Percentiles rank a stretch among this genome's conserved stretches.
These are phyloP conservation scores for Aspergillus sp. DNA, from an alignment of 2,329 filamentous ascomycete genomes.

Conservation along the genomic window DNA sequence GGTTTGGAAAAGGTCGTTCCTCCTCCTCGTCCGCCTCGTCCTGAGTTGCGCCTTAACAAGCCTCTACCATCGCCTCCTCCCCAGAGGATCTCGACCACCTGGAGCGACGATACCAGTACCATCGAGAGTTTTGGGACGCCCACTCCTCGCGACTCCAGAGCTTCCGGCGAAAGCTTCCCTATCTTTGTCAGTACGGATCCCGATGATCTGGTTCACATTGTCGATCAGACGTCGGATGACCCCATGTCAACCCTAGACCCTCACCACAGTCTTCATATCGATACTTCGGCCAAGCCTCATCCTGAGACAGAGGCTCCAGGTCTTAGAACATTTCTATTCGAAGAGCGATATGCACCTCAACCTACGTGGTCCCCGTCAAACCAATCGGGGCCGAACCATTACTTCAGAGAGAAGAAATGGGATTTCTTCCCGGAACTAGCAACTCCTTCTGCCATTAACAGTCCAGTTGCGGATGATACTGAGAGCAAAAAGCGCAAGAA, in stretches of 20 bases:
- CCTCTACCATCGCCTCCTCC: slow-evolving; percentile 21
- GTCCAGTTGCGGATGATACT: too few relatives aligned
- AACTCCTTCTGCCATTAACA: slow-evolving; percentile 17
- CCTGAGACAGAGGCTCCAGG: slow-evolving; percentile 1
- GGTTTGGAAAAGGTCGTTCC: slow-evolving; percentile 33
- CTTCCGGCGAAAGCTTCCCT: slow-evolving; percentile 25
- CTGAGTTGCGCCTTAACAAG: slow-evolving; percentile 23
- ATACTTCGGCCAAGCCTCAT: slow-evolving; percentile 2
- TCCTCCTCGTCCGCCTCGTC: slow-evolving; percentile 12
- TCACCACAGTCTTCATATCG: slow-evolving; percentile 5
- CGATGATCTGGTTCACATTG: slow-evolving; percentile 11
- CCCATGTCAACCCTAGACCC: slow-evolving; percentile 1
- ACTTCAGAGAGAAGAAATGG: slow-evolving; percentile 38
- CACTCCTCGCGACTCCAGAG: slow-evolving; percentile 13
- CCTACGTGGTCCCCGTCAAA: slow-evolving; percentile 14
- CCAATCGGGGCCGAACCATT: slow-evolving; percentile 25
- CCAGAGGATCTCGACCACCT: slow-evolving; percentile 19
- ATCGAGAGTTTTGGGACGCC: slow-evolving; percentile 17
- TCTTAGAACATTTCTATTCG: slow-evolving; percentile 15
- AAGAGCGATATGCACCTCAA: slow-evolving; percentile 20
- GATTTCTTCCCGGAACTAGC: slow-evolving; percentile 37
- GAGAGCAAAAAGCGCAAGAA: slow-evolving; percentile 16
- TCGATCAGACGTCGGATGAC: too few relatives aligned
- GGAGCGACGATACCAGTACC: slow-evolving; percentile 24
- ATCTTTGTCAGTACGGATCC: slow-evolving; percentile 26